Percentiles rank a stretch among this genome's conserved stretches.
phyloP scores from a whole-genome alignment of 1,284 basidiomycete genomes.

The Cryptococcus wingfieldii region DNA sequence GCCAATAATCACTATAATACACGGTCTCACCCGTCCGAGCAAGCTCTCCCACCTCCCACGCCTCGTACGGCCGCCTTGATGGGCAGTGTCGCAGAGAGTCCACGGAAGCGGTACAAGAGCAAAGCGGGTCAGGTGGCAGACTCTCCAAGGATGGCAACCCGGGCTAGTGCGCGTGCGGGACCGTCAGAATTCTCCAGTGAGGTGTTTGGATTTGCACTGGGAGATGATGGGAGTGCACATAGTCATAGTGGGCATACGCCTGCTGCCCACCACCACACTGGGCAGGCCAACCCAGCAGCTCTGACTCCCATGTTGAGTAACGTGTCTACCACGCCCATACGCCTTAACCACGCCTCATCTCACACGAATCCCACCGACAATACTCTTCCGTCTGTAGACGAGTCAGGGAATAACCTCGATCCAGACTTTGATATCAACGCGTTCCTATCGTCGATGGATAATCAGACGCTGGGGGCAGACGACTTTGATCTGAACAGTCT shows the following conservation, averaged over 20 bases:
- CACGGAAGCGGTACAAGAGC: conserved; percentile 18
- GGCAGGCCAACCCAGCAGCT: too few species aligned
- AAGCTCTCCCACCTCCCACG: neutral
- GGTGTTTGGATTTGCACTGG: conserved; percentile 20
- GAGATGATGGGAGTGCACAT: neutral
- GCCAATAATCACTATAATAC: neutral
- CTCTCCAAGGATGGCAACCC: conserved; percentile 28
- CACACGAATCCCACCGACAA: neutral
- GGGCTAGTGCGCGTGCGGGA: conserved; percentile 12
- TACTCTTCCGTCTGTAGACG: neutral
- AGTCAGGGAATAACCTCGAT: neutral
- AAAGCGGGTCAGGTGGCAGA: conserved; percentile 18
- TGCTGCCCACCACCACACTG: too few species aligned
- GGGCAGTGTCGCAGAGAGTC: conserved; percentile 1
- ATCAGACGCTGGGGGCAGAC: neutral
- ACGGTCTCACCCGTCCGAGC: neutral
- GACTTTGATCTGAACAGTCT: conserved; percentile 10
- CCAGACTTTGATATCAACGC: conserved; percentile 20
- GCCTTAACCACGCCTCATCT: neutral
- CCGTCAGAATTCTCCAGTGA: conserved; percentile 12
- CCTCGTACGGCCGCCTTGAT: neutral
- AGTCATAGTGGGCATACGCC: too few species aligned
- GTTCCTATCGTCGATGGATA: conserved; percentile 15
- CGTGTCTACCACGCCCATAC: too few species aligned
- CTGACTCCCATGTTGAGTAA: too few species aligned